Base-by-base conservation (phyloP, 495 filamentous ascomycete genomes). In the Margaritispora aquatica region DNA sequence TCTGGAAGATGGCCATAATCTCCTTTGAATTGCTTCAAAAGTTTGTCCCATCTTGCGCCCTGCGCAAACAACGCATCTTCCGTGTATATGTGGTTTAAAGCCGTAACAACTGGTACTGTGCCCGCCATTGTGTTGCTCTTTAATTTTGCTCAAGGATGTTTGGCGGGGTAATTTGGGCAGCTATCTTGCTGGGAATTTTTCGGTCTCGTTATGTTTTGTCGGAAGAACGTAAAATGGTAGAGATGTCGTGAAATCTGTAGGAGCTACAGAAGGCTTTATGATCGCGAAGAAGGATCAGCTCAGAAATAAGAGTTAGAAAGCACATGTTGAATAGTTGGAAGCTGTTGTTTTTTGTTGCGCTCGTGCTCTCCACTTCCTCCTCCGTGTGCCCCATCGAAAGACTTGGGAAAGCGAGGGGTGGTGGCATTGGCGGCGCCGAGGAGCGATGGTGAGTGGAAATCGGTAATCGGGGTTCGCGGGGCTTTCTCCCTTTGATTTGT, bases 11-110 rank as follows among this genome's bases (percentile, higher is more conserved):
- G 77, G 58, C 81, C 84, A 74, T 92, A 96, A n/a, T 69, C 74
- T 59, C 84, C 75, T 65, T 84, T 74, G 71, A 98, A 98, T 58
- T 81, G 81, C 34, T 76, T 73, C 26, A 92, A 72, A 17, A 98
- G 81, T 23, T 69, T 72, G 38, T 87, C 79, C 86, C 91, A 97
- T 68, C 94, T 79, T 52, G 73, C 69, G 41, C 67, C 76, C 63
- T 93, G 85, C 5, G 68, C 62, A 20, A 70, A 64, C 15, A 88
- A 57, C 15, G 80, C 80, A 69, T 86, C 83, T 26, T 76, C 69
- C 1, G 87, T 83, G 68, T 93, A 93, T 63, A 92, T 85, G 54
- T 88, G 82, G 41, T 76, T 67, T 56, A 91, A 71, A 1, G 83
- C 79, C 54, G 71, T 76, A 26, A 82, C 78, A 38, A 81, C 72